Evolutionary conservation across 306 rosid genomes (phyloP).

Genomic region (Inga laurina): DNA sequence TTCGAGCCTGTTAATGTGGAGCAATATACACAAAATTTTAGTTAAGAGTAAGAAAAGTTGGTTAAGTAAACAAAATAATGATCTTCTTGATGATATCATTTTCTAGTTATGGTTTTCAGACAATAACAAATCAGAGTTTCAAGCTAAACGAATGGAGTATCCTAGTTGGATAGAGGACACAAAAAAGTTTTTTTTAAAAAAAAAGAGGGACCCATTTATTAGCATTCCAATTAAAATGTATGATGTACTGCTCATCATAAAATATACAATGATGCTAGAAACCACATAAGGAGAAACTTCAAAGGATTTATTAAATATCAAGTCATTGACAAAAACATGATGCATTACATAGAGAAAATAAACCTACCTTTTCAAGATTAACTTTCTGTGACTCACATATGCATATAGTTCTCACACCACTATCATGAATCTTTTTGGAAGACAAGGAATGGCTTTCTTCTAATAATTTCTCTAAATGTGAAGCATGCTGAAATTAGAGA

Average conservation of each 20-base stretch:
- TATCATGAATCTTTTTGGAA: conserved; percentile 67
- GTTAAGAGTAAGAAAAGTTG: conserved; percentile 14
- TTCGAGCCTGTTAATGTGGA: conserved; percentile 55
- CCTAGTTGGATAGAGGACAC: neutral
- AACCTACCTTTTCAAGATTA: conserved; percentile 81
- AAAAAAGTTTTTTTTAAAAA: neutral
- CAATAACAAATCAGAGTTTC: neutral
- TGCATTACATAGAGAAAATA: neutral
- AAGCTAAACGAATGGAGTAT: neutral
- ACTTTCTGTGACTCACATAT: conserved; percentile 52
- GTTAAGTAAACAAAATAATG: conserved; percentile 1
- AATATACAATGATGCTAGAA: conserved; percentile 1
- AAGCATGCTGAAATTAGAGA: conserved; percentile 54
- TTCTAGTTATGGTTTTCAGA: neutral
- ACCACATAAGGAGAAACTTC: conserved; percentile 9
- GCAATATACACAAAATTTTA: conserved; percentile 1
- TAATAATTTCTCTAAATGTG: conserved; percentile 71
- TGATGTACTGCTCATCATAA: neutral
- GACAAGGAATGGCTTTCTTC: conserved; percentile 65
- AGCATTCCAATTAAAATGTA: neutral
- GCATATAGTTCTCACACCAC: conserved; percentile 85
- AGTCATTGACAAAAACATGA: conserved; percentile 19
- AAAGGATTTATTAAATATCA: neutral
- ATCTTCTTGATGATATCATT: neutral
- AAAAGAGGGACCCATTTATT: neutral